These are phyloP conservation scores for Trichoderma sp. DNA, from an alignment of 2,329 filamentous ascomycete genomes.

Conservation along the genomic window DNA sequence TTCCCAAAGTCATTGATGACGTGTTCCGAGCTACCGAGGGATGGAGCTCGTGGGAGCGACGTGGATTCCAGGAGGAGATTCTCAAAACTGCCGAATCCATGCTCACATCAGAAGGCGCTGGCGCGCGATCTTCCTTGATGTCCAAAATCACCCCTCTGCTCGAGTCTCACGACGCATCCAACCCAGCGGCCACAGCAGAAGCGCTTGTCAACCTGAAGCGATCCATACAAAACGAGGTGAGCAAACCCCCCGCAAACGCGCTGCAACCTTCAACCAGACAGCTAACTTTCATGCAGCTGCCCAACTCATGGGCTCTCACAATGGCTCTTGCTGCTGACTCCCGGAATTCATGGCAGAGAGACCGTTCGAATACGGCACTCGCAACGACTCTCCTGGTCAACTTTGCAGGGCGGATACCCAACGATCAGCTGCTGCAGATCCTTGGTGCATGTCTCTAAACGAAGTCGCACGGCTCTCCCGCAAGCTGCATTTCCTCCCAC, in stretches of 20 bases:
- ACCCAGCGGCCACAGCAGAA: slow-evolving; percentile 23
- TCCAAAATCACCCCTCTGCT: slow-evolving; percentile 31
- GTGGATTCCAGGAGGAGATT: slow-evolving; percentile 37
- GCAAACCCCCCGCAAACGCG: not conserved
- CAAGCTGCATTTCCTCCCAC: too few species aligned
- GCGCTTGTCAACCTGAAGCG: slow-evolving; percentile 31
- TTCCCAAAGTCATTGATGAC: slow-evolving; percentile 34
- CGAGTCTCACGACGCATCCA: slow-evolving; percentile 28
- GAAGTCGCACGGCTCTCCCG: not conserved
- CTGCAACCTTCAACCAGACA: not conserved
- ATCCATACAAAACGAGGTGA: slow-evolving; percentile 34
- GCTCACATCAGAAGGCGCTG: slow-evolving; percentile 30
- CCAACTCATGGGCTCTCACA: slow-evolving; percentile 36
- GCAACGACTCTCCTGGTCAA: slow-evolving; percentile 35
- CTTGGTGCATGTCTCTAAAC: slow-evolving; percentile 35
- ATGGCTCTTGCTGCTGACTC: slow-evolving; percentile 33
- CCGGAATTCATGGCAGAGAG: slow-evolving; percentile 30
- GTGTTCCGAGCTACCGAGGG: slow-evolving; percentile 31
- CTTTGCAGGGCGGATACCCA: slow-evolving; percentile 34
- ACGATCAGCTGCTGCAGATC: slow-evolving; percentile 35
- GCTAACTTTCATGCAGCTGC: slow-evolving; percentile 29
- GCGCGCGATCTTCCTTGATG: slow-evolving; percentile 20
- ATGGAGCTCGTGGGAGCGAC: slow-evolving; percentile 36
- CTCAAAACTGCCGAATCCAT: slow-evolving; percentile 34
- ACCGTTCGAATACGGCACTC: slow-evolving; percentile 35